Evolutionary conservation across 495 filamentous ascomycete species (phyloP).

Genomic region (Hypoxylon rickii): DNA sequence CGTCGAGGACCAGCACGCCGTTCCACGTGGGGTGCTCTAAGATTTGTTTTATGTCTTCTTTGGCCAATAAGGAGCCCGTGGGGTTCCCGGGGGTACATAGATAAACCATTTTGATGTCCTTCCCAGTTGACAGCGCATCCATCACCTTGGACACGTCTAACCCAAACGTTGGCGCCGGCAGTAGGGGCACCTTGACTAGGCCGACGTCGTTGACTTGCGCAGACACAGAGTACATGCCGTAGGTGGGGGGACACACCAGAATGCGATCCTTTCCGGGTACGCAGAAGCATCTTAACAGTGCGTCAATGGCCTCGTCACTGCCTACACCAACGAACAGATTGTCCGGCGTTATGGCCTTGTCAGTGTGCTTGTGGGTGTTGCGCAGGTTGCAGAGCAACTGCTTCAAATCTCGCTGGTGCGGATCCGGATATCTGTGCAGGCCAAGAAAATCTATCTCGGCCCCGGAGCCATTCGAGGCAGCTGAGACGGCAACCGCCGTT

Average conservation of each 20-base stretch:
- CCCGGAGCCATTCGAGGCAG: constrained; percentile 24
- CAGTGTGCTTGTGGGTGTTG: constrained; percentile 80
- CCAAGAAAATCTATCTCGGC: constrained; percentile 69
- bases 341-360: constrained; percentile 71
- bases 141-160: constrained; percentile 73
- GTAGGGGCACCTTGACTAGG: constrained; percentile 82
- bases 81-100: constrained; percentile 95
- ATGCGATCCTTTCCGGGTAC: constrained; percentile 84
- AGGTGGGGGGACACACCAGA: constrained; percentile 92
- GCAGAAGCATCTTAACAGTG: constrained; percentile 90
- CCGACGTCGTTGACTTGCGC: constrained; percentile 90
- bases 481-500: constrained; percentile 29
- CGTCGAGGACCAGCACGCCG: constrained; percentile 89
- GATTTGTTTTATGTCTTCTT: constrained; percentile 72
- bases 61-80: constrained; percentile 75
- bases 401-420: constrained; percentile 87
- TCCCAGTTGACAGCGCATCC: constrained; percentile 62
- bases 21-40: constrained; percentile 94
- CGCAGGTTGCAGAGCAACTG: constrained; percentile 83
- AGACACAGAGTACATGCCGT: constrained; percentile 96
- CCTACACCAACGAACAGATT: constrained; percentile 95
- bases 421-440: constrained; percentile 94
- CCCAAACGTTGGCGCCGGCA: constrained; percentile 62
- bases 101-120: constrained; percentile 82
- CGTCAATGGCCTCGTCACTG: constrained; percentile 95